phyloP scores from a whole-genome alignment of 306 rosid species.

The Citrullus amarus region DNA sequence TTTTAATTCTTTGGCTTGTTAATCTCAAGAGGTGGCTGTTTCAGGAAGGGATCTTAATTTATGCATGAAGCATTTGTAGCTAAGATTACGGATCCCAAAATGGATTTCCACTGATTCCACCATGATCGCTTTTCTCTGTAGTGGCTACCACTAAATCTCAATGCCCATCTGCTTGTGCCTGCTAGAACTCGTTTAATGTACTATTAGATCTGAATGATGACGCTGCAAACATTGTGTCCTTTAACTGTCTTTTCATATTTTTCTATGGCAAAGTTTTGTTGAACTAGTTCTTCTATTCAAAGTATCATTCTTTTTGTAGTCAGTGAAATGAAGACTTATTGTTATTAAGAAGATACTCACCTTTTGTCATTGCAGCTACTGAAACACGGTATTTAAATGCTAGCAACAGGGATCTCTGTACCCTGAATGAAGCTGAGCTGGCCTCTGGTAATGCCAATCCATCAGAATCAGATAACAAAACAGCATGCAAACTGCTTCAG shows the following conservation, averaged over 20 bases:
- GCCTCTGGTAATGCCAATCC: conserved; percentile 59
- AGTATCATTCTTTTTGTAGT: neutral
- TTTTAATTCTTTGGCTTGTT: neutral
- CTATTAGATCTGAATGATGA: neutral
- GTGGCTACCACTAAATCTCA: neutral
- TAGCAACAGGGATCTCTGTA: conserved; percentile 76
- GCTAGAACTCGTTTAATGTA: neutral
- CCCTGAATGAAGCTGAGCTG: conserved; percentile 57
- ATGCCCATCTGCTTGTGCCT: neutral
- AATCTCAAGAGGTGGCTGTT: neutral
- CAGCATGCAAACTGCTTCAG: conserved; percentile 54
- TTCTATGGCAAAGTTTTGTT: neutral
- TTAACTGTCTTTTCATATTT: neutral
- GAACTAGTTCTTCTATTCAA: neutral
- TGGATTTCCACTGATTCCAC: conserved; percentile 7
- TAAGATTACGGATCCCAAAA: conserved; percentile 20
- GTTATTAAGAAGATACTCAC: conserved; percentile 11
- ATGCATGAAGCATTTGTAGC: neutral
- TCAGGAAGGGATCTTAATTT: neutral
- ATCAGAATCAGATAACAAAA: conserved; percentile 38
- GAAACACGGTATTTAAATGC: conserved; percentile 88
- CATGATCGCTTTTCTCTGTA: neutral
- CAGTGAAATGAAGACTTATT: neutral
- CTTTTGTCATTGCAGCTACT: conserved; percentile 50
- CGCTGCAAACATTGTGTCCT: neutral